Evolutionary conservation across 129 eudicot species (phyloP).

Genomic region (Saposhnikovia divaricata): DNA sequence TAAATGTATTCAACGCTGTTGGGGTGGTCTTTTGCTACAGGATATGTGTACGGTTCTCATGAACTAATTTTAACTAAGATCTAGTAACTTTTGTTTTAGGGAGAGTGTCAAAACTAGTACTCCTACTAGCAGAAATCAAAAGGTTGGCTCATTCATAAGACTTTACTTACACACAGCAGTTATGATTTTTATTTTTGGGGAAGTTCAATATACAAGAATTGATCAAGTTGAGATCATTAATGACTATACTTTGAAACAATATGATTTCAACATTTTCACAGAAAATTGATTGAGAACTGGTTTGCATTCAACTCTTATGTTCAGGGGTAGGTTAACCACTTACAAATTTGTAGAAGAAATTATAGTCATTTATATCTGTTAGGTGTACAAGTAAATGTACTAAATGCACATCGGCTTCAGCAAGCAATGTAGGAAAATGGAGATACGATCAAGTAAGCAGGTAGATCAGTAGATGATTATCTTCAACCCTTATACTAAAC

Average conservation of each 20-base stretch:
- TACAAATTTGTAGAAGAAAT: constrained; percentile 13
- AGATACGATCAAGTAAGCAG: constrained; percentile 3
- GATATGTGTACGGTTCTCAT: no score
- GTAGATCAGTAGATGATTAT: constrained; percentile 4
- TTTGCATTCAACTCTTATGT: constrained; percentile 9
- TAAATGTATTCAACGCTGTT: not conserved
- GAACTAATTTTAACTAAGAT: no score
- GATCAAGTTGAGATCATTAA: not conserved
- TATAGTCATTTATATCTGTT: constrained; percentile 25
- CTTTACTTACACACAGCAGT: not conserved
- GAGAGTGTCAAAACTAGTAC: no score
- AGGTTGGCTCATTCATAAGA: not conserved
- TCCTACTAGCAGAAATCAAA: no score
- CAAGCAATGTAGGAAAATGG: constrained; percentile 13
- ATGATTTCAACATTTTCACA: constrained; percentile 5
- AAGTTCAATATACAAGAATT: constrained; percentile 6
- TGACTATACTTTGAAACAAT: not conserved
- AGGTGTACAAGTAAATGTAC: constrained; percentile 25
- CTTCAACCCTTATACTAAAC: constrained; percentile 3
- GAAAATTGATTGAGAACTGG: constrained; percentile 11
- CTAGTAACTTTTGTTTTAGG: not conserved
- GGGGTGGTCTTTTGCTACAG: no score
- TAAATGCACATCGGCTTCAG: constrained; percentile 18
- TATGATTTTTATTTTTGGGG: not conserved
- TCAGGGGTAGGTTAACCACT: constrained; percentile 20